Evolutionary conservation across 352 stramenopile genomes (phyloP), one percentile per base, ranked within the genome.

Genomic region (Globisporangium middletonii): DNA sequence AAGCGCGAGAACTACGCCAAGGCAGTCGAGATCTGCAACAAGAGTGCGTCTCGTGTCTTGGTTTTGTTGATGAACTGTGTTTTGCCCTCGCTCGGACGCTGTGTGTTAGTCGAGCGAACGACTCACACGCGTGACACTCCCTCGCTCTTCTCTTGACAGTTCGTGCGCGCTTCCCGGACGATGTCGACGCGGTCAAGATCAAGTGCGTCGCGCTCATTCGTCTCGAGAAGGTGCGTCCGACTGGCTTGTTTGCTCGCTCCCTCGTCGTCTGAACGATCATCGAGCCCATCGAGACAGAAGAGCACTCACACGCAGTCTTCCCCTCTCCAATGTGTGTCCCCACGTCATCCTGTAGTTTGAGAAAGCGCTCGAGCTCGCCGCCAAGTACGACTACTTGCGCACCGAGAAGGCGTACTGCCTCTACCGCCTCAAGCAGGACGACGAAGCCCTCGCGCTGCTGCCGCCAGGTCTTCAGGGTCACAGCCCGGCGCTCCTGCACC

Each of bases 21-120:
- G 44, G 81, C 79, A 23, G 65, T 94, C 28, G 83, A 93, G 55
- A 87, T 90, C 52, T 90, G 83, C 75, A 94, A 94, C 69, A 92
- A 92, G 67, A 94, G 85, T 92, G 53, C 46, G 77, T 64, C 2
- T n/a, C 2, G 3, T 27, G 13, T 15, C 28, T 15, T 18, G 15
- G 23, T 8, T 15, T 47, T 45, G 2, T n/a, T 30, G 45, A 0
- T 23, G 43, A 9, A 27, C 4, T 44, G 19, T 8, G 15, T 59
- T 27, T 55, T 4, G 43, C 5, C 3, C 43, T 11, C 43, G 16
- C 9, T 15, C 43, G 16, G 12, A 46, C 41, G 35, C 35, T 41
- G 35, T 18, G 4, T 35, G 30, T 35, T 35, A 8, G 4, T 35
- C 8, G 30, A 35, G 30, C 30, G 4, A 42, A 46, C 26, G 37